Percentiles rank a stretch among this genome's conserved stretches.
Conservation (phyloP, 2,329 filamentous ascomycete species). For the Elsinoe perseae region DNA sequence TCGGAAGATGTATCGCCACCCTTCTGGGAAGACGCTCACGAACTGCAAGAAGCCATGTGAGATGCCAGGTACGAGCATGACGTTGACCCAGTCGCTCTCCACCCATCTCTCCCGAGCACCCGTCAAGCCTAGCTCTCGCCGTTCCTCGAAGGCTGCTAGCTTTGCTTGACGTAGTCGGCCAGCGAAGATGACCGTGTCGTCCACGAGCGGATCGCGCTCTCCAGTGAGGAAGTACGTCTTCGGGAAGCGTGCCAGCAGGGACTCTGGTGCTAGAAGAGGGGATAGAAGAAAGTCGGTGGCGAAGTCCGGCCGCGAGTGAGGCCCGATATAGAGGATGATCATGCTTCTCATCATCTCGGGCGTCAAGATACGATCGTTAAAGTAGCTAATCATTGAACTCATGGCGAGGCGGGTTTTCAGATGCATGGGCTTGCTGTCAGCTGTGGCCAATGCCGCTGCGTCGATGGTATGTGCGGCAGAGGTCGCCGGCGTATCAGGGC, state of each 20-base stretch:
- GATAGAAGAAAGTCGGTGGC: constrained; percentile 83
- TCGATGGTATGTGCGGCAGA: constrained; percentile 34
- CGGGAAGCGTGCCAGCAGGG: constrained; percentile 75
- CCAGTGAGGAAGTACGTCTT: constrained; percentile 92
- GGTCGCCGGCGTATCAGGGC: constrained; percentile 24
- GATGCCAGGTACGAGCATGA: constrained; percentile 77
- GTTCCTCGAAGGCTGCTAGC: constrained; percentile 47
- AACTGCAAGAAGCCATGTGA: constrained; percentile 94
- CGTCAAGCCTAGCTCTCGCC: constrained; percentile 48
- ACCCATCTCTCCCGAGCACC: constrained; percentile 49
- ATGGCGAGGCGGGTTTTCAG: constrained; percentile 84
- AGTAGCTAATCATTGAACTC: constrained; percentile 96
- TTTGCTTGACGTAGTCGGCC: constrained; percentile 79
- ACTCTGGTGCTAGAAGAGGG: constrained; percentile 80
- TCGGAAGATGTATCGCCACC: constrained; percentile 77
- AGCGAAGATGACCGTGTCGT: constrained; percentile 95
- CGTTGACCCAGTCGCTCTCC: constrained; percentile 65
- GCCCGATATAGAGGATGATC: constrained; percentile 96
- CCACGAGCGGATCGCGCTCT: constrained; percentile 88
- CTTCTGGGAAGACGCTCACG: constrained; percentile 76
- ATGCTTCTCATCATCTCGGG: constrained; percentile 99
- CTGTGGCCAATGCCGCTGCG: constrained; percentile 16
- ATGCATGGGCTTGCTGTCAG: constrained; percentile 36
- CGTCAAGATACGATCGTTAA: constrained; percentile 87
- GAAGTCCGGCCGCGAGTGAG: constrained; percentile 88